Conservation (phyloP, 169 alveolate genomes). For the Eimeria necatrix region DNA sequence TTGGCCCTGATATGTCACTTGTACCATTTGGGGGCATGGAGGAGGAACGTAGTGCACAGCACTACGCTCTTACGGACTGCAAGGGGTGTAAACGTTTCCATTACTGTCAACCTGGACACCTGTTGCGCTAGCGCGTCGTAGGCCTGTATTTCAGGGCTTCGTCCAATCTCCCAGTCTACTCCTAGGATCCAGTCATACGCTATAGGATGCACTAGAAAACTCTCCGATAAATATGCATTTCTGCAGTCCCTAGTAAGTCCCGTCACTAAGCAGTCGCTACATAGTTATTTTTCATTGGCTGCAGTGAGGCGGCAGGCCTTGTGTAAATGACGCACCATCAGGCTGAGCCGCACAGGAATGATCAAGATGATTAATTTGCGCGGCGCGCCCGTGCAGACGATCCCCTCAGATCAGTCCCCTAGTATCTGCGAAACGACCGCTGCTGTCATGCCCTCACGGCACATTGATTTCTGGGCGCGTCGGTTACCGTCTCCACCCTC, state of each 20-base stretch:
- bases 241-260: neutral
- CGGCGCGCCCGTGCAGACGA: too few species aligned
- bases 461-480: too few species aligned
- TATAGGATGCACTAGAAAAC: neutral
- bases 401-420: too few species aligned
- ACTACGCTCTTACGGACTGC: too few species aligned
- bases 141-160: neutral
- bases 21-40: neutral
- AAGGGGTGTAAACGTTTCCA: neutral
- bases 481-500: too few species aligned
- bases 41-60: neutral
- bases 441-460: too few species aligned
- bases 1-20: neutral
- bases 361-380: neutral
- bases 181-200: neutral
- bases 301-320: neutral
- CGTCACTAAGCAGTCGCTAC: neutral
- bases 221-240: neutral
- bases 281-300: neutral
- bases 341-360: neutral
- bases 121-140: neutral
- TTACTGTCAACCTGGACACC: neutral
- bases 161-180: neutral
- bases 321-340: neutral
- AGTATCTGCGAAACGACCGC: too few species aligned